Conservation (phyloP, 106 monocot species). For the Amphibolis antarctica region DNA sequence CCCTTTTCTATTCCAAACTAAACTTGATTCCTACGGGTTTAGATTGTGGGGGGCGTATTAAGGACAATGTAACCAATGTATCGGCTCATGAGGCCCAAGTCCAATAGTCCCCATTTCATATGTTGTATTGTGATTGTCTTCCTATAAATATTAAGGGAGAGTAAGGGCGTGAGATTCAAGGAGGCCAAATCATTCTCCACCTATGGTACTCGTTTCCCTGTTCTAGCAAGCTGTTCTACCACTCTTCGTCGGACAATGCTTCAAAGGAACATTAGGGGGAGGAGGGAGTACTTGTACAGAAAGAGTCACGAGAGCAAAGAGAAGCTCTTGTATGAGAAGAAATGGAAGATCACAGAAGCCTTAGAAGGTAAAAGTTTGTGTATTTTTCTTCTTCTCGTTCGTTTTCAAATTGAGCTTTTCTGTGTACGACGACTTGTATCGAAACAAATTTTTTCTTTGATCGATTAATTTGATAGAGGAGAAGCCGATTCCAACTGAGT, state of each 20-base stretch:
- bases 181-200: too few species aligned
- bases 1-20: too few species aligned
- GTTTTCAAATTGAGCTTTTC: not conserved
- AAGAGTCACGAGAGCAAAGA: constrained; percentile 27
- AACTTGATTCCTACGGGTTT: too few species aligned
- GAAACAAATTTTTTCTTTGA: not conserved
- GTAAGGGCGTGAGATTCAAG: too few species aligned
- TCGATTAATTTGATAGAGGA: constrained; percentile 11
- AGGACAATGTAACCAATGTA: too few species aligned
- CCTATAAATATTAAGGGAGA: too few species aligned
- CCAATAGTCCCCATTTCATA: too few species aligned
- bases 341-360: constrained; percentile 24
- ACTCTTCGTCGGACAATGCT: constrained; percentile 5
- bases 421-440: not conserved
- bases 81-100: too few species aligned
- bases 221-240: too few species aligned
- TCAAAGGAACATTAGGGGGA: constrained; percentile 18
- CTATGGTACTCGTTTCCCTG: too few species aligned
- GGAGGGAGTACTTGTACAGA: constrained; percentile 25
- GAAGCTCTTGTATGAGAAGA: constrained; percentile 27
- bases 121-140: too few species aligned
- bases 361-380: constrained; percentile 6
- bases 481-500: constrained; percentile 27
- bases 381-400: not conserved
- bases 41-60: too few species aligned